phyloP scores from a whole-genome alignment of 2,329 filamentous ascomycete species.

The Sordariomycetes sp. region DNA sequence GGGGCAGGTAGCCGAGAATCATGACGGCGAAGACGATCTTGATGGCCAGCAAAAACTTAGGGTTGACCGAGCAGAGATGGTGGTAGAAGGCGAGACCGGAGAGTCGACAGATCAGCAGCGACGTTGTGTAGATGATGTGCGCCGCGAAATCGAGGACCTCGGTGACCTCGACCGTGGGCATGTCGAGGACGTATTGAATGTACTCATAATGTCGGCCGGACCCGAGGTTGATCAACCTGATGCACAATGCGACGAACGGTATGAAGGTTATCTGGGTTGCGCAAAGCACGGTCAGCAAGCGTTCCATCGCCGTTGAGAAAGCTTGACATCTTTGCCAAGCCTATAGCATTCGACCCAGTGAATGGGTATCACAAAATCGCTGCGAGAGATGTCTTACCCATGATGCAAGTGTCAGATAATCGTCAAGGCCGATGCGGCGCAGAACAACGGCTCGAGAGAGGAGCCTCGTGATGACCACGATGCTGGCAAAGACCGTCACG shows the following conservation, averaged over 20 bases:
- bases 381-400: slow-evolving; percentile 17
- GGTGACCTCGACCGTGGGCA: slow-evolving; percentile 27
- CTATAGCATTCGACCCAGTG: too few species aligned
- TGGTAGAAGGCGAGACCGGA: slow-evolving; percentile 43
- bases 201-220: slow-evolving; percentile 36
- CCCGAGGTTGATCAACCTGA: slow-evolving; percentile 35
- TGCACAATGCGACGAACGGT: slow-evolving; percentile 30
- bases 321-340: too few species aligned
- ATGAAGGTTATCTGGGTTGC: slow-evolving; percentile 25
- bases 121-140: slow-evolving; percentile 41
- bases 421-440: slow-evolving; percentile 26
- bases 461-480: slow-evolving; percentile 23
- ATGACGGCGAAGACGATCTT: slow-evolving; percentile 24
- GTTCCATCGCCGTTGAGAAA: too few species aligned
- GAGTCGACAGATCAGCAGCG: slow-evolving; percentile 37
- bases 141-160: slow-evolving; percentile 39
- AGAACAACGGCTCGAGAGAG: slow-evolving; percentile 24
- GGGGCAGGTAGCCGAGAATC: slow-evolving; percentile 32
- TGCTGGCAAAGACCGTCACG: slow-evolving; percentile 21
- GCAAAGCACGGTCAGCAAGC: neutral
- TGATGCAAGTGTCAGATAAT: slow-evolving; percentile 23
- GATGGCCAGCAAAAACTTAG: slow-evolving; percentile 24
- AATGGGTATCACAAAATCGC: neutral
- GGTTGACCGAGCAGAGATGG: slow-evolving; percentile 30
- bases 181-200: slow-evolving; percentile 34